These are phyloP conservation scores for Solanum chilense DNA, from an alignment of 257 asterid species.

Conservation along the genomic window DNA sequence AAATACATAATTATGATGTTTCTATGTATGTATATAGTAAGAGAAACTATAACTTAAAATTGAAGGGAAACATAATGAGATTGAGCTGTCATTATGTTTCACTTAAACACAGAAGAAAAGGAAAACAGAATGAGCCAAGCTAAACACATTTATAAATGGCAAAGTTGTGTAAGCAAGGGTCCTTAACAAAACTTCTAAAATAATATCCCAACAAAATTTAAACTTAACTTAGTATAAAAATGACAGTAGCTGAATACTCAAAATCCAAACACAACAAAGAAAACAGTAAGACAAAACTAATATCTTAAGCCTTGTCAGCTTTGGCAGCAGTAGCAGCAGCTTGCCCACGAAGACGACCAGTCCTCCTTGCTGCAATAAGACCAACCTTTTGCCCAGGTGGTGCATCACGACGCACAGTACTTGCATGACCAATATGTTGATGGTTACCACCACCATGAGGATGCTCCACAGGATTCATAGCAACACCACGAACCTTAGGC, in stretches of 20 bases:
- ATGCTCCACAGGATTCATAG: constrained; percentile 7
- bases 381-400: constrained; percentile 7
- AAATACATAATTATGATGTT: too few species aligned
- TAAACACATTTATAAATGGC: not conserved
- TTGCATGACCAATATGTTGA: not conserved
- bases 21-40: too few species aligned
- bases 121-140: not conserved
- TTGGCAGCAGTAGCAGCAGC: not conserved
- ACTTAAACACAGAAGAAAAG: not conserved
- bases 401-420: constrained; percentile 3
- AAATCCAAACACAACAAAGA: not conserved
- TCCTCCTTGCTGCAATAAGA: constrained; percentile 9
- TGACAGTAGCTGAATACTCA: not conserved
- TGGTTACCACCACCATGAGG: constrained; percentile 4
- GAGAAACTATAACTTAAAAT: not conserved
- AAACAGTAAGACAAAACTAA: not conserved
- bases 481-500: constrained; percentile 70
- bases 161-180: not conserved
- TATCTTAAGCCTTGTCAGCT: not conserved
- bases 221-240: not conserved
- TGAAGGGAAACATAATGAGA: not conserved
- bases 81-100: too few species aligned
- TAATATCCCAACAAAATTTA: not conserved
- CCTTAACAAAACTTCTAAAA: not conserved
- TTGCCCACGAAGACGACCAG: not conserved